Percentiles rank a stretch among this genome's conserved stretches.
These are phyloP conservation scores for Solanum bulbocastanum DNA, from an alignment of 257 asterid genomes.

Conservation along the genomic window DNA sequence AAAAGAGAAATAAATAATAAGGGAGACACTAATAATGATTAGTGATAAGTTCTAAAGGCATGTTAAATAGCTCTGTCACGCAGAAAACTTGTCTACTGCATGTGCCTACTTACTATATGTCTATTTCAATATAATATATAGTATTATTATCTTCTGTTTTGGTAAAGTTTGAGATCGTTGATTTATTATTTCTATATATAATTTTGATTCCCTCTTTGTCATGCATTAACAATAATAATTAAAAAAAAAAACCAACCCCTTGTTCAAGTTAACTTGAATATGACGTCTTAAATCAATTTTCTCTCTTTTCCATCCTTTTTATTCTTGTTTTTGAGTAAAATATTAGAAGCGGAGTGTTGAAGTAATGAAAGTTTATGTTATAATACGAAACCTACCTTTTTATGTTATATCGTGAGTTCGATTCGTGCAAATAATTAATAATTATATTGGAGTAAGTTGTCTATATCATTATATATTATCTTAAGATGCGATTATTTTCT, in stretches of 20 bases:
- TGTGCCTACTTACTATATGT: neutral
- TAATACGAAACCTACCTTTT: neutral
- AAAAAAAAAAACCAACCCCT: neutral
- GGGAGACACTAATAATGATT: conserved; percentile 46
- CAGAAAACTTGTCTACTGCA: neutral
- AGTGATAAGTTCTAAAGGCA: conserved; percentile 25
- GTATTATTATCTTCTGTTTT: neutral
- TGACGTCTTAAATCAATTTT: neutral
- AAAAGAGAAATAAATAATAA: conserved; percentile 1
- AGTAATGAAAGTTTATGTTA: neutral
- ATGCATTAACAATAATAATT: neutral
- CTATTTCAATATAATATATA: neutral
- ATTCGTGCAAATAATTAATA: neutral
- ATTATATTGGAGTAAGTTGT: neutral
- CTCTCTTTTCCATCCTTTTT: neutral
- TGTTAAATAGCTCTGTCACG: conserved; percentile 24
- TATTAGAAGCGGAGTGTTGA: neutral
- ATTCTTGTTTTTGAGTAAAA: neutral
- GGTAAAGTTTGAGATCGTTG: neutral
- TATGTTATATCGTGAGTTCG: neutral
- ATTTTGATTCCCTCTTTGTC: neutral
- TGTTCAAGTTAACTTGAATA: neutral
- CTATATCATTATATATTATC: neutral
- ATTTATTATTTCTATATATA: neutral
- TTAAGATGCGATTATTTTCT: neutral